These are phyloP conservation scores for Lunasporangiospora selenospora DNA, from an alignment of 192 early-diverging fungal genomes.

Conservation along the genomic window DNA sequence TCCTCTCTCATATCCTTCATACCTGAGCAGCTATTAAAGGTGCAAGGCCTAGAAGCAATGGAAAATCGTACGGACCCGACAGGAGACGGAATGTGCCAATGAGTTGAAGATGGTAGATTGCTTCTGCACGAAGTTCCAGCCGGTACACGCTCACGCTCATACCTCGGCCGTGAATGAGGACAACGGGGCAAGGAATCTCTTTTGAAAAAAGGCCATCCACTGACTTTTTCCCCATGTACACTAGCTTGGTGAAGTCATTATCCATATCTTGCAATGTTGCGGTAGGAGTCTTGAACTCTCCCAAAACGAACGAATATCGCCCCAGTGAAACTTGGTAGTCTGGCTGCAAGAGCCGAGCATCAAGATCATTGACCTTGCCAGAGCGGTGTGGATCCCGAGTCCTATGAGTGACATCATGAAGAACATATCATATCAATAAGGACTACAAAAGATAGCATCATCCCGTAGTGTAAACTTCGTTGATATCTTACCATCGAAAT, in stretches of 20 bases:
- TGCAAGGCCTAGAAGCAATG: neutral
- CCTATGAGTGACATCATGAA: no score
- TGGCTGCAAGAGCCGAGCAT: neutral
- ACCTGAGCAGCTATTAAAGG: neutral
- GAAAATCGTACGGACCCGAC: neutral
- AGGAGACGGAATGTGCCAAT: neutral
- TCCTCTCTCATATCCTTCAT: neutral
- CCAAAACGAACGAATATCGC: neutral
- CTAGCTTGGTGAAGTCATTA: neutral
- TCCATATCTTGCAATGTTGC: neutral
- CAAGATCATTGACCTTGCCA: no score
- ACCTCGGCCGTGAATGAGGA: constrained; percentile 5
- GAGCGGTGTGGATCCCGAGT: neutral
- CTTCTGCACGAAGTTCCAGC: neutral
- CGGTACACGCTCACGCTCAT: constrained; percentile 1
- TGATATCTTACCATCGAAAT: no score
- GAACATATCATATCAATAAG: no score
- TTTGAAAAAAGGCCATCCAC: neutral
- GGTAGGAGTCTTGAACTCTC: constrained; percentile 3
- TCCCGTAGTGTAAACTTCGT: no score
- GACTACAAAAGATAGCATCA: neutral
- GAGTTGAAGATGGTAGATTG: neutral
- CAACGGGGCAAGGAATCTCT: neutral
- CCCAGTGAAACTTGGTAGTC: constrained; percentile 1
- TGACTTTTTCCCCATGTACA: constrained; percentile 5